These are phyloP conservation scores for Rhizophora apiculata DNA, from an alignment of 345 rosid species.

Conservation along the genomic window DNA sequence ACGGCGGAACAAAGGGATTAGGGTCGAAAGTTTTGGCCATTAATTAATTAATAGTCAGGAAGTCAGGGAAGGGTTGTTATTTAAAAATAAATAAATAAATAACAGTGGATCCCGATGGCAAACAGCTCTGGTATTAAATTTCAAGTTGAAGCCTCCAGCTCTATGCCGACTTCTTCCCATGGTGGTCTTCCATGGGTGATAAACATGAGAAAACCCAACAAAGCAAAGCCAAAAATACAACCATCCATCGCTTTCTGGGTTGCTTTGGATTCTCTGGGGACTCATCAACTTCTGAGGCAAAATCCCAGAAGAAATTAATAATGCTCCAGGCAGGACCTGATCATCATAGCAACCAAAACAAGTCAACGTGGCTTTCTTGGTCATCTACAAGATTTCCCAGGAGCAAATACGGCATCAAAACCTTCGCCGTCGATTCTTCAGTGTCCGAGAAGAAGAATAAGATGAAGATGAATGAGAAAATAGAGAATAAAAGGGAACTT, in stretches of 20 bases:
- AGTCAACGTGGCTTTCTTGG: conserved; percentile 19
- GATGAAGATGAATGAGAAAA: background rate
- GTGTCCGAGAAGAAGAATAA: conserved; percentile 9
- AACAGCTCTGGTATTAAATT: too few species aligned
- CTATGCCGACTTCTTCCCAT: conserved; percentile 5
- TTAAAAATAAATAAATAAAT: too few species aligned
- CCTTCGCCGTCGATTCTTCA: conserved; percentile 32
- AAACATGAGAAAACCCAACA: conserved; percentile 32
- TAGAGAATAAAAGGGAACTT: background rate
- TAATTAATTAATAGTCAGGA: too few species aligned
- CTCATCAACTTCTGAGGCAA: background rate
- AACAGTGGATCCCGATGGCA: too few species aligned
- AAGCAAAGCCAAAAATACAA: conserved; percentile 10
- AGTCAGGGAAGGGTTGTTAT: too few species aligned
- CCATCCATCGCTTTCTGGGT: conserved; percentile 24
- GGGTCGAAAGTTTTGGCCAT: too few species aligned
- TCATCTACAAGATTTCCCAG: conserved; percentile 20
- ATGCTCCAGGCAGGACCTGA: too few species aligned
- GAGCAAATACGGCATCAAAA: conserved; percentile 39
- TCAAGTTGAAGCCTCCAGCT: background rate
- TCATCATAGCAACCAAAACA: background rate
- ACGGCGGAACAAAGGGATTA: too few species aligned
- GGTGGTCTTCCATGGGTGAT: background rate
- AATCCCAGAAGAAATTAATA: conserved; percentile 1
- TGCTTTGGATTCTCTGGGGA: conserved; percentile 47